Evolutionary conservation across 805 yeast species (phyloP), one percentile per base, ranked within the genome.

Genomic region (Wickerhamomyces ciferrii): DNA sequence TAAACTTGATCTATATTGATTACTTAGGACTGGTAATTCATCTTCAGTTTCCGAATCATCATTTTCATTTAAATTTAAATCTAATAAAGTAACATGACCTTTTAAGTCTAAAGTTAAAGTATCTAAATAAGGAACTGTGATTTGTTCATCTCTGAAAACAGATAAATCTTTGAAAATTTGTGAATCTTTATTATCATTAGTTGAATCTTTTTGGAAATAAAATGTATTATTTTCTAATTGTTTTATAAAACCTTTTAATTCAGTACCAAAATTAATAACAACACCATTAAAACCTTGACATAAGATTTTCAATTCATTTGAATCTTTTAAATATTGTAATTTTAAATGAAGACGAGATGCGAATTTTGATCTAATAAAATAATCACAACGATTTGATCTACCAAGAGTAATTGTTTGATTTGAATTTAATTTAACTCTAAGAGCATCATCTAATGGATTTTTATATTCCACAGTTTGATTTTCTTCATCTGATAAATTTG

Each of bases 281-380:
- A 87, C 67, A 11, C 97, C 97, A 62, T 92, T 92, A 66, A 81
- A 77, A 4, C 98, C 97, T 45, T 80, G 63, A 63, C 97, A 92
- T 40, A 76, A 76, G 43, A 92, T 61, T 15, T 66, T 69, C 40
- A 88, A 62, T 41, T 70, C 55, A 31, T 75, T 67, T 11, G 62
- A 61, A 3, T 57, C 59, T 1, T 68, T 54, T 25, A 69, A 59
- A 59, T 76, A 81, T 23, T 73, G 67, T 2, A 85, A 58, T 15
- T 68, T 63, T 43, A 83, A 72, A 63, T 87, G 96, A 11, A 73
- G 71, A 43, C 96, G 76, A 14, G 94, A 84, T 20, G 87, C 77
- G 36, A 73, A 72, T 58, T 78, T 80, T 60, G 60, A 74, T 62
- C 59, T 81, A 56, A 65, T 67, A 60, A 64, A 69, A 36, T 73